Conservation (phyloP, 192 early-diverging fungal species). For the Piromyces sp. region DNA sequence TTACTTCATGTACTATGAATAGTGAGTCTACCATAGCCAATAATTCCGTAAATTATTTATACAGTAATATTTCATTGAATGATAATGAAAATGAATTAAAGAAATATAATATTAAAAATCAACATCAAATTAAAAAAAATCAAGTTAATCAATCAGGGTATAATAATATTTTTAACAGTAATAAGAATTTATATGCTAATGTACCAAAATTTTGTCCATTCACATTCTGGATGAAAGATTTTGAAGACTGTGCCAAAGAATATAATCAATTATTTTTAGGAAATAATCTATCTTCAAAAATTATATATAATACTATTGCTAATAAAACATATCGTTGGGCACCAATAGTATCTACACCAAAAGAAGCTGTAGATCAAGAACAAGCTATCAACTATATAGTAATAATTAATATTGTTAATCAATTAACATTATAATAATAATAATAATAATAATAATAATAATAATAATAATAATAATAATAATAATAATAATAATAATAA, state of each 20-base stretch:
- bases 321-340: not conserved
- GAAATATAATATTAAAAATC: not conserved
- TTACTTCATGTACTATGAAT: not conserved
- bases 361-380: not conserved
- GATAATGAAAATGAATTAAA: not conserved
- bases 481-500: too few species aligned
- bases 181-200: not conserved
- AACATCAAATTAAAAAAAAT: not conserved
- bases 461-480: too few species aligned
- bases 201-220: not conserved
- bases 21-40: not conserved
- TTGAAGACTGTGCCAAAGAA: not conserved
- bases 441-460: too few species aligned
- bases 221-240: not conserved
- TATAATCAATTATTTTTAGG: not conserved
- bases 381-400: not conserved
- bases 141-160: not conserved
- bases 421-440: too few species aligned
- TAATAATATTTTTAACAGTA: not conserved
- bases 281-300: not conserved
- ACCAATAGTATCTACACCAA: not conserved
- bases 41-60: not conserved
- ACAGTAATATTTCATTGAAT: not conserved
- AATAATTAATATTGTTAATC: too few species aligned
- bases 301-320: not conserved